Conservation (phyloP, 768 basidiomycete species). For the Lentinus brumalis region DNA sequence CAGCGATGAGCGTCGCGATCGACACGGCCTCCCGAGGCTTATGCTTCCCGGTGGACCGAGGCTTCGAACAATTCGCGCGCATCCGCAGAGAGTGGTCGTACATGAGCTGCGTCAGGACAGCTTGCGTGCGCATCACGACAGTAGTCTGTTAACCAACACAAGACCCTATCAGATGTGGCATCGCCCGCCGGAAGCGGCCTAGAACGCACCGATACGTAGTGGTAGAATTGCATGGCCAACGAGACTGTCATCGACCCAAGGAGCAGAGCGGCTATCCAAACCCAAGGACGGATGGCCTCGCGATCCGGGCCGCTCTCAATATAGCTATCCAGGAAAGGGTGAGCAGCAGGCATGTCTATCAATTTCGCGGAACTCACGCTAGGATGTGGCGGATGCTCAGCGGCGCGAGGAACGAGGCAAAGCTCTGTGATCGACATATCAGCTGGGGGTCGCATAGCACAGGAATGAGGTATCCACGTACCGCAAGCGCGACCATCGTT, state of each 20-base stretch:
- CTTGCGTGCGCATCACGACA: slow-evolving; percentile 40
- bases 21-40: slow-evolving; percentile 18
- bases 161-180: neutral
- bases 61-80: slow-evolving; percentile 39
- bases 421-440: slow-evolving; percentile 2
- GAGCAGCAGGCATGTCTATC: slow-evolving; percentile 25
- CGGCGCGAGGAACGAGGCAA: slow-evolving; percentile 20
- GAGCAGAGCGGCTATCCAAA: slow-evolving; percentile 43
- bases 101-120: slow-evolving; percentile 49
- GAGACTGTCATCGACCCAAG: slow-evolving; percentile 34
- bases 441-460: neutral
- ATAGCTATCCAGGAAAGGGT: slow-evolving; percentile 24
- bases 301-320: slow-evolving; percentile 39
- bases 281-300: slow-evolving; percentile 44
- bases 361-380: slow-evolving; percentile 28
- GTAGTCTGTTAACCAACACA: slow-evolving; percentile 27
- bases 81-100: slow-evolving; percentile 53
- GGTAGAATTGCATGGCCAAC: slow-evolving; percentile 1
- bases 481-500: slow-evolving; percentile 15
- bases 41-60: neutral
- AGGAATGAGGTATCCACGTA: slow-evolving; percentile 5
- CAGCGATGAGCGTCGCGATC: neutral
- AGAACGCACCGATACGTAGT: slow-evolving; percentile 1
- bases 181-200: neutral
- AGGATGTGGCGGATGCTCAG: slow-evolving; percentile 42